Conservation (phyloP, 1,139 yeast species). For the Kodamaea plutei region DNA sequence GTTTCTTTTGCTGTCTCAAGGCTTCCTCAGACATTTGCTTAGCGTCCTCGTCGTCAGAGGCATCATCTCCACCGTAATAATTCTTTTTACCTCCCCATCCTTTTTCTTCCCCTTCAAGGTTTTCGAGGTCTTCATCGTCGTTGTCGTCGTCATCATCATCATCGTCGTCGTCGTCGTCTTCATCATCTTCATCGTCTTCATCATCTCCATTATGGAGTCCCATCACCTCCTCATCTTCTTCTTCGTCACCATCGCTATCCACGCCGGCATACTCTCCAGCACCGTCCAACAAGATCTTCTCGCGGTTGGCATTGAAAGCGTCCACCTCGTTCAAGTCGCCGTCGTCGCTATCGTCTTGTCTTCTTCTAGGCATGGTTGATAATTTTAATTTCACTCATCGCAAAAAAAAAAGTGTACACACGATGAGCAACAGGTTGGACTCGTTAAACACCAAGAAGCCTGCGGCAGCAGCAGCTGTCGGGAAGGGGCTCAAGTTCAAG, state of each 20-base stretch:
- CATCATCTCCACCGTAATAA: conserved; percentile 82
- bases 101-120: conserved; percentile 46
- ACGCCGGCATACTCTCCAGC: conserved; percentile 45
- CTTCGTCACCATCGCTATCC: conserved; percentile 32
- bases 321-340: conserved; percentile 64
- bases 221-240: conserved; percentile 47
- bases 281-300: conserved; percentile 54
- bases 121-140: conserved; percentile 45
- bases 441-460: conserved; percentile 38
- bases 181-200: conserved; percentile 24
- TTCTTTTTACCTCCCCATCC: conserved; percentile 83
- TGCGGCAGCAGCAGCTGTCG: conserved; percentile 8
- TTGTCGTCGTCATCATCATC: conserved; percentile 28
- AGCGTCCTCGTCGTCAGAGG: conserved; percentile 70
- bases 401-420: conserved; percentile 2
- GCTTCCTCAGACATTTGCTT: conserved; percentile 87
- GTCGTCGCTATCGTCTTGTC: conserved; percentile 15
- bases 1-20: conserved; percentile 78
- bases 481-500: conserved; percentile 55
- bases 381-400: conserved; percentile 2
- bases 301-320: conserved; percentile 62
- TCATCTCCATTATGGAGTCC: conserved; percentile 29
- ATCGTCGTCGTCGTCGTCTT: conserved; percentile 32
- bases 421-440: conserved; percentile 44
- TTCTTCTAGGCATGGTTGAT: conserved; percentile 5